Base-by-base conservation (phyloP, 2,329 filamentous ascomycete genomes). In the Talaromyces pinophilus region DNA sequence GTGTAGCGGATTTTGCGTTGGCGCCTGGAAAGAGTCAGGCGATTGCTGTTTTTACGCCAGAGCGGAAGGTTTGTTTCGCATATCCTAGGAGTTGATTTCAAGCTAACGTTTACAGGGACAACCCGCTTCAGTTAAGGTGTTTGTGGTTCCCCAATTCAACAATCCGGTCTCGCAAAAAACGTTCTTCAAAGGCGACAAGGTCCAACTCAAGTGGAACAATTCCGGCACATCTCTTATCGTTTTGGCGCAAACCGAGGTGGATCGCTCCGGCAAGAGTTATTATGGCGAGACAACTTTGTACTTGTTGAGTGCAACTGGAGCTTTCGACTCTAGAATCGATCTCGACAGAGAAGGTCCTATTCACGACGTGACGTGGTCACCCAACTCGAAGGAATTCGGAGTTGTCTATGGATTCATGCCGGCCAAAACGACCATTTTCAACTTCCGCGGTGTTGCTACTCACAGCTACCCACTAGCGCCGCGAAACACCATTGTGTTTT, bases 121-220 rank as follows among this genome's bases (percentile, higher is more conserved):
- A 86, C 95, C 95, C 42, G 93, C 95, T 64, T 87, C 92, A 1
- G 93, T 98, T 78, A 96, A 96, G 81, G 91, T 98, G 68, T 99
- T 91, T 83, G 92, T 94, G 71, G 91, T 98, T 42, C 94, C 95
- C 50, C 86, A 95, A 72, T 98, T 98, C 81, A 86, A 82, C 69
- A 83, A 83, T 63, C 89, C 93, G 4, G 89, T 97, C 60, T 97
- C 94, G 46, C 94, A 98, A 78, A 99, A 99, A 88, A 97, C 91
- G 1, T 99, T 99, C 78, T 99, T 93, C 88, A 99, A 99, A 84
- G 93, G 93, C 70, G 95, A 99, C 84, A 98, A 98, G 84, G 94
- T 99, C 59, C 93, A 97, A 81, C 84, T 99, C 76, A 97, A 97
- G 83, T 99, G 95, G 95, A 99, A 99, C 81, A 87, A 90, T 71